Conservation (phyloP, 73 alveolate species). For the Breviolum minutum region DNA sequence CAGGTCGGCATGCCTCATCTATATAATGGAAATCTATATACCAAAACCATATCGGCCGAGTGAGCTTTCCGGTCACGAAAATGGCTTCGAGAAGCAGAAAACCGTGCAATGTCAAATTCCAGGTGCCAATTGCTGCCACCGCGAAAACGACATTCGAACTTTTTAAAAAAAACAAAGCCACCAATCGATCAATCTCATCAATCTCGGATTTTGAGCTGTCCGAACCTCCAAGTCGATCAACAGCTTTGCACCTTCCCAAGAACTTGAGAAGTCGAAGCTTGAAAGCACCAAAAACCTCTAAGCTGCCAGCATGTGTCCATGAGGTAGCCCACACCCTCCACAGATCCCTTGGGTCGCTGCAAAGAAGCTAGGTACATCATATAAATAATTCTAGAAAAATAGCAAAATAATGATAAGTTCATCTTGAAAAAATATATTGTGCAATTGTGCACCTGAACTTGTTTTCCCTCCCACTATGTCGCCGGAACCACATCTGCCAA, state of each 20-base stretch:
- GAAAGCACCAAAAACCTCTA: background rate
- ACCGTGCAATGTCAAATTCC: no score
- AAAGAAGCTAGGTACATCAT: background rate
- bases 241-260: slow-evolving; percentile 3
- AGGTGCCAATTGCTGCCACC: no score
- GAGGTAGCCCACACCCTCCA: slow-evolving; percentile 45
- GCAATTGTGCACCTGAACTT: no score
- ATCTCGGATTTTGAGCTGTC: background rate
- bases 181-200: no score
- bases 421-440: background rate
- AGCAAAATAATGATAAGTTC: background rate
- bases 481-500: background rate
- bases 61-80: slow-evolving; percentile 73
- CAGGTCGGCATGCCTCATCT: background rate
- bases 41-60: slow-evolving; percentile 40
- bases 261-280: background rate
- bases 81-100: background rate
- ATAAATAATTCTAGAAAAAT: background rate
- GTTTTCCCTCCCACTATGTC: no score
- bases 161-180: no score
- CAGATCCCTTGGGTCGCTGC: background rate
- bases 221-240: slow-evolving; percentile 41
- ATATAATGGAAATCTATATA: background rate
- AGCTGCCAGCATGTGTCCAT: slow-evolving; percentile 19
- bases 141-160: no score